Evolutionary conservation across 306 rosid species (phyloP).

Genomic region (Aeschynomene evenia): DNA sequence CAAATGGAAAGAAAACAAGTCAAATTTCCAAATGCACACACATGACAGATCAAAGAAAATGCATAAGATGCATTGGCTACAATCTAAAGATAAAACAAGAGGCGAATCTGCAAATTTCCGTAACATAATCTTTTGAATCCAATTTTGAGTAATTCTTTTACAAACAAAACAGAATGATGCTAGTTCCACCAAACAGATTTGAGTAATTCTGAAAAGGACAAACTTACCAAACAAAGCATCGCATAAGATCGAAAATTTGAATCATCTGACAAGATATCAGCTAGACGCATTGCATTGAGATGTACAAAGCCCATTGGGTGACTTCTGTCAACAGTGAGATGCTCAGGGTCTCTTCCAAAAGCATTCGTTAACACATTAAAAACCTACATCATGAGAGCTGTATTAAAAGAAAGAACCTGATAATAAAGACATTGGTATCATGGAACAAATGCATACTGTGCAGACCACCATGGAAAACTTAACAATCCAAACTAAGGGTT

Average conservation of each 20-base stretch:
- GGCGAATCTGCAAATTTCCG: not conserved
- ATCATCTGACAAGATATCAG: conserved; percentile 92
- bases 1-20: conserved; percentile 44
- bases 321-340: conserved; percentile 44
- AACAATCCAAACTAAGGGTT: conserved; percentile 1
- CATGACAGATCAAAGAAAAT: conserved; percentile 31
- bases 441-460: too few species aligned
- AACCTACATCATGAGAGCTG: conserved; percentile 50
- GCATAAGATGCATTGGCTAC: conserved; percentile 14
- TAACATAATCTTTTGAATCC: not conserved
- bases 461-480: not conserved
- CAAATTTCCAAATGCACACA: conserved; percentile 26
- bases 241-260: conserved; percentile 86
- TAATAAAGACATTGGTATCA: too few species aligned
- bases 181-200: conserved; percentile 9
- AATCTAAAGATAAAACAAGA: conserved; percentile 20
- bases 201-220: conserved; percentile 18
- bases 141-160: not conserved
- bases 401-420: not conserved
- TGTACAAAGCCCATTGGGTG: conserved; percentile 82
- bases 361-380: conserved; percentile 74
- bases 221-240: conserved; percentile 72
- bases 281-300: conserved; percentile 97
- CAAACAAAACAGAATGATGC: conserved; percentile 6
- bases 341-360: conserved; percentile 57